Percentiles rank a stretch among this genome's conserved stretches.
Conservation (phyloP, 2,329 filamentous ascomycete species). For the Phialemoniopsis sp. region DNA sequence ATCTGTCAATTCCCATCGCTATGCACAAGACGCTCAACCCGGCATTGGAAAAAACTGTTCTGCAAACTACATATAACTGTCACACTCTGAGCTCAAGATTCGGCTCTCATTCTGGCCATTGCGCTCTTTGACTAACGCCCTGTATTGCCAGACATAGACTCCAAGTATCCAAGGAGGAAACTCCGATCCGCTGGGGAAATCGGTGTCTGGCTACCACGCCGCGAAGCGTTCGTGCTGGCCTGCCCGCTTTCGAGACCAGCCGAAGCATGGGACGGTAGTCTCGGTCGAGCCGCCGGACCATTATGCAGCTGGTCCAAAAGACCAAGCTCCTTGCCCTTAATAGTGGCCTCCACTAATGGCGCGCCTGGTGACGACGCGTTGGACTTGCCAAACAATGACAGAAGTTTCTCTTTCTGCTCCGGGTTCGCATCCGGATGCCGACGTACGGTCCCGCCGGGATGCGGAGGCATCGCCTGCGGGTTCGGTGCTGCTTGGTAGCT, state of each 20-base stretch:
- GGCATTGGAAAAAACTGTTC: too few species aligned
- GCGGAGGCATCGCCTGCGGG: slow-evolving; percentile 18
- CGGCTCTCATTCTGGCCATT: neutral
- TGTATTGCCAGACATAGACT: slow-evolving; percentile 42
- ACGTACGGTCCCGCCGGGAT: slow-evolving; percentile 15
- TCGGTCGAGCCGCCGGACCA: slow-evolving; percentile 22
- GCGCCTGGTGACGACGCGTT: slow-evolving; percentile 15
- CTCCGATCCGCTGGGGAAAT: slow-evolving; percentile 69
- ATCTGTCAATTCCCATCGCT: too few species aligned
- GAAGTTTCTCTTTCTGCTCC: slow-evolving; percentile 40
- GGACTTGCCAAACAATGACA: slow-evolving; percentile 61
- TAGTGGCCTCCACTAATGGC: slow-evolving; percentile 13
- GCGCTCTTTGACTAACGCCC: slow-evolving; percentile 18
- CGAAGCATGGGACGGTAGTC: slow-evolving; percentile 37
- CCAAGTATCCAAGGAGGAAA: slow-evolving; percentile 73
- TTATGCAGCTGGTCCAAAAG: slow-evolving; percentile 12
- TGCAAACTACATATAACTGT: too few species aligned
- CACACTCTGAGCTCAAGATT: neutral
- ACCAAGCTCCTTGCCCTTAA: slow-evolving; percentile 23
- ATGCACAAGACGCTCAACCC: too few species aligned
- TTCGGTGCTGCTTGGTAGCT: slow-evolving; percentile 13
- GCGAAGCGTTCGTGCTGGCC: slow-evolving; percentile 21
- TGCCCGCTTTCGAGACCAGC: slow-evolving; percentile 24
- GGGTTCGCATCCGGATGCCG: slow-evolving; percentile 27
- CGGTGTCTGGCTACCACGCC: slow-evolving; percentile 46